These are phyloP conservation scores for Suillus brevipes DNA, from an alignment of 768 basidiomycete genomes.

Conservation along the genomic window DNA sequence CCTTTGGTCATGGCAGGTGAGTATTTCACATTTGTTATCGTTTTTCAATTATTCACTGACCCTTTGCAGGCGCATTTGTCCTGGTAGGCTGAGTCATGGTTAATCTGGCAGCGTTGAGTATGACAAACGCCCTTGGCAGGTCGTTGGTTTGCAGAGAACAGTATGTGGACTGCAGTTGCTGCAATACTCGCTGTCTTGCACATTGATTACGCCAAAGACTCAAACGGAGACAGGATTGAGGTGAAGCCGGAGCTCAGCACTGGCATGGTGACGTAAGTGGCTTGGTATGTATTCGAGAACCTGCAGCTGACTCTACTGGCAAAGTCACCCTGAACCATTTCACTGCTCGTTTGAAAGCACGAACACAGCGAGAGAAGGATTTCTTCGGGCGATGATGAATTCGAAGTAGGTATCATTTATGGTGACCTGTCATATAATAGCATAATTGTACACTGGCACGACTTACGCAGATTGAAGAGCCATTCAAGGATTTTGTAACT, in stretches of 20 bases:
- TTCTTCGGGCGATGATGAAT: neutral
- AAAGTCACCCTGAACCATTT: neutral
- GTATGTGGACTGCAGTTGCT: neutral
- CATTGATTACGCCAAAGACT: neutral
- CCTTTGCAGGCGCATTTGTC: slow-evolving; percentile 3
- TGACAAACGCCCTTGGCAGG: neutral
- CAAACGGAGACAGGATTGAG: neutral
- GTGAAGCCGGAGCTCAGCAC: neutral
- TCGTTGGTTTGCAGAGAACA: slow-evolving; percentile 3
- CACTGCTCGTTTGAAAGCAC: neutral
- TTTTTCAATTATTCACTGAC: neutral
- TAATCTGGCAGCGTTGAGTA: neutral
- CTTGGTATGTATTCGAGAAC: neutral
- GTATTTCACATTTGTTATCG: neutral
- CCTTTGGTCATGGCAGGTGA: slow-evolving; percentile 3
- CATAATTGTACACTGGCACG: too few relatives aligned
- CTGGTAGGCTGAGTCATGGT: neutral
- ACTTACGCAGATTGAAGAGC: too few relatives aligned
- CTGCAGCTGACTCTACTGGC: neutral
- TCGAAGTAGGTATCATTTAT: neutral
- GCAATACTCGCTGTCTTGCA: neutral
- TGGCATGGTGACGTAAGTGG: neutral
- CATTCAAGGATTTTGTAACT: too few relatives aligned
- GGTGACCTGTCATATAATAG: too few relatives aligned
- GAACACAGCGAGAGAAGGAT: neutral